phyloP scores from a whole-genome alignment of 2,329 filamentous ascomycete species.

The Penicillium sp. region DNA sequence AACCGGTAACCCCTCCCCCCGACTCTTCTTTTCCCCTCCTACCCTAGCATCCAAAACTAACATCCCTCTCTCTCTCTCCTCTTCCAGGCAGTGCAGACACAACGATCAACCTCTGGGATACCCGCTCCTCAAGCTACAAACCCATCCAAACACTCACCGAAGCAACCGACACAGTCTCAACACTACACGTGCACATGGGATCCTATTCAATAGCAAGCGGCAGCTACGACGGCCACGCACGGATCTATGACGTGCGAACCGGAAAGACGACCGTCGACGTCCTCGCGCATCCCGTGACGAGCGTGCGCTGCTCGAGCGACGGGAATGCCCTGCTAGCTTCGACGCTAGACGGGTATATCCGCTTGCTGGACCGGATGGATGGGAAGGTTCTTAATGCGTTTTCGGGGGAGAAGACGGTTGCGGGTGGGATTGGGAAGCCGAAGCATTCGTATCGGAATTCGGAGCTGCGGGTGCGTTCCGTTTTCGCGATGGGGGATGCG shows the following conservation, averaged over 20 bases:
- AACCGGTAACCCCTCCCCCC: conserved; percentile 45
- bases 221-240: conserved; percentile 79
- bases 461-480: conserved; percentile 70
- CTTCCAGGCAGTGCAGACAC: conserved; percentile 43
- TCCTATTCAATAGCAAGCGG: conserved; percentile 62
- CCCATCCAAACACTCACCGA: conserved; percentile 44
- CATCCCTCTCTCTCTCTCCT: neutral
- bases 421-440: conserved; percentile 29
- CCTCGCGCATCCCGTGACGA: conserved; percentile 68
- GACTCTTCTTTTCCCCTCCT: neutral
- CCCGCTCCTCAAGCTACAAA: conserved; percentile 41
- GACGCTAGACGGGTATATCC: conserved; percentile 70
- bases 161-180: conserved; percentile 43
- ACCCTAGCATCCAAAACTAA: neutral
- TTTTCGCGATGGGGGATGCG: conserved; percentile 72
- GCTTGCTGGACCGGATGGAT: conserved; percentile 75
- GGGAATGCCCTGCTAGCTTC: conserved; percentile 72
- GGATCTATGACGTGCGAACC: conserved; percentile 78
- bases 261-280: conserved; percentile 70
- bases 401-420: conserved; percentile 45
- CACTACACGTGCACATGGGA: conserved; percentile 39
- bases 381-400: conserved; percentile 75
- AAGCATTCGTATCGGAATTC: conserved; percentile 56
- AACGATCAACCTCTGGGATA: conserved; percentile 45
- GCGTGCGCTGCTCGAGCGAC: conserved; percentile 67